phyloP scores from a whole-genome alignment of 2,329 filamentous ascomycete species.

The Microthyrium microscopicum region DNA sequence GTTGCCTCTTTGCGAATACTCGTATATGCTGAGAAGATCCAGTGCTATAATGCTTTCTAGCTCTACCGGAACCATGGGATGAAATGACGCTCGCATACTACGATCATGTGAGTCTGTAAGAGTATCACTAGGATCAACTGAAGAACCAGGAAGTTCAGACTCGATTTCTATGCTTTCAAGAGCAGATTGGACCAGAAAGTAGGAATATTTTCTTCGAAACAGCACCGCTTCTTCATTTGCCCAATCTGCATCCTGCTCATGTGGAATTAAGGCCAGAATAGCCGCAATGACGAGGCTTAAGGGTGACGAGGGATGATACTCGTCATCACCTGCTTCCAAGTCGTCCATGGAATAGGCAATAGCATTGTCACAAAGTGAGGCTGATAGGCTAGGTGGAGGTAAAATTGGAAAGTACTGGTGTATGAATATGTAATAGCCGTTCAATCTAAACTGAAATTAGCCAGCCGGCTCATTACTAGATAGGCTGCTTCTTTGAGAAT shows the following conservation, averaged over 20 bases:
- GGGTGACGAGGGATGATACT: constrained; percentile 27
- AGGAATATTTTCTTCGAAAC: constrained; percentile 31
- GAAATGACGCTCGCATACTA: constrained; percentile 24
- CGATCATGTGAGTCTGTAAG: constrained; percentile 22
- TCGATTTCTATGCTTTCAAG: constrained; percentile 33
- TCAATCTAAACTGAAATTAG: constrained; percentile 18
- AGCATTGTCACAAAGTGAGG: constrained; percentile 19
- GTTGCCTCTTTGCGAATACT: constrained; percentile 36
- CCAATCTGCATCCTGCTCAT: constrained; percentile 23
- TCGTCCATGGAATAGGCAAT: constrained; percentile 15
- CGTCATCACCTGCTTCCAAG: too few species aligned
- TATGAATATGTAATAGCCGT: constrained; percentile 37
- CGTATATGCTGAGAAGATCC: constrained; percentile 32
- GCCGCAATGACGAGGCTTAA: constrained; percentile 31
- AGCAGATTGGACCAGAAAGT: constrained; percentile 31
- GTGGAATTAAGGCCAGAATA: constrained; percentile 32
- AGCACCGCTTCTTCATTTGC: constrained; percentile 24
- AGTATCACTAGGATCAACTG: constrained; percentile 26
- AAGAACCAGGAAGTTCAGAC: constrained; percentile 30
- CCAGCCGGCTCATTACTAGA: too few species aligned
- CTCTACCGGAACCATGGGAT: constrained; percentile 27
- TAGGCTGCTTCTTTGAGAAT: too few species aligned
- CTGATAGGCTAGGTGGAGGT: constrained; percentile 25
- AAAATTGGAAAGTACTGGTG: constrained; percentile 35
- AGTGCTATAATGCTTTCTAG: constrained; percentile 32